Conservation (phyloP, 148 eudicot genomes). For the Cornus suecica region DNA sequence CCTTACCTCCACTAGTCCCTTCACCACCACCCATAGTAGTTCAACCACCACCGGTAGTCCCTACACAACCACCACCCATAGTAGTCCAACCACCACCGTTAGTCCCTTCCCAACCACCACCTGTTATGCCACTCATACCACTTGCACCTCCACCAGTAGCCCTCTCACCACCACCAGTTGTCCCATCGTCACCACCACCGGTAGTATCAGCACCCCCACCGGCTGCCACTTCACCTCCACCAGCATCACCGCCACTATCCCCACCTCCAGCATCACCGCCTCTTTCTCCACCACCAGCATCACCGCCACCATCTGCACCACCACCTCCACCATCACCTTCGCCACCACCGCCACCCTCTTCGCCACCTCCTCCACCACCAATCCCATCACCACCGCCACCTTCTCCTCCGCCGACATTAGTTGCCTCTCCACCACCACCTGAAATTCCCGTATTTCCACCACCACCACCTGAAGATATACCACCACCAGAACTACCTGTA, state of each 20-base stretch:
- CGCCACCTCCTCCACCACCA: constrained; percentile 11
- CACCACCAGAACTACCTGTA: too few relatives aligned
- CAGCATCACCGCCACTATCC: constrained; percentile 15
- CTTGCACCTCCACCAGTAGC: constrained; percentile 15
- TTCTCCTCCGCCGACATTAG: constrained; percentile 6
- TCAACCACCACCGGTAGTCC: constrained; percentile 15
- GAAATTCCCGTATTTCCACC: constrained; percentile 7
- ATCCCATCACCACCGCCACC: constrained; percentile 17
- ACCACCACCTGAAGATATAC: too few relatives aligned
- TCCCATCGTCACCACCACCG: constrained; percentile 17
- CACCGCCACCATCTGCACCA: not conserved
- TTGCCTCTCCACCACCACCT: constrained; percentile 17
- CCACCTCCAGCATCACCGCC: not conserved
- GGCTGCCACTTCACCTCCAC: constrained; percentile 13
- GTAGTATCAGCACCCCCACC: constrained; percentile 14
- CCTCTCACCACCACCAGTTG: constrained; percentile 20
- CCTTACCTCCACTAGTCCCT: constrained; percentile 9
- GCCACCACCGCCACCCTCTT: constrained; percentile 18
- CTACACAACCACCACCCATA: not conserved
- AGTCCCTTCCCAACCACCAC: not conserved
- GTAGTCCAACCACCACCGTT: constrained; percentile 16
- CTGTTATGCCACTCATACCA: too few relatives aligned
- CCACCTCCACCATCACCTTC: constrained; percentile 8
- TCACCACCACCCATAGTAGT: constrained; percentile 8
- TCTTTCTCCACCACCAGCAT: constrained; percentile 13